Base-by-base conservation (phyloP, 208 protist species). In the Acanthamoeba sp. region DNA sequence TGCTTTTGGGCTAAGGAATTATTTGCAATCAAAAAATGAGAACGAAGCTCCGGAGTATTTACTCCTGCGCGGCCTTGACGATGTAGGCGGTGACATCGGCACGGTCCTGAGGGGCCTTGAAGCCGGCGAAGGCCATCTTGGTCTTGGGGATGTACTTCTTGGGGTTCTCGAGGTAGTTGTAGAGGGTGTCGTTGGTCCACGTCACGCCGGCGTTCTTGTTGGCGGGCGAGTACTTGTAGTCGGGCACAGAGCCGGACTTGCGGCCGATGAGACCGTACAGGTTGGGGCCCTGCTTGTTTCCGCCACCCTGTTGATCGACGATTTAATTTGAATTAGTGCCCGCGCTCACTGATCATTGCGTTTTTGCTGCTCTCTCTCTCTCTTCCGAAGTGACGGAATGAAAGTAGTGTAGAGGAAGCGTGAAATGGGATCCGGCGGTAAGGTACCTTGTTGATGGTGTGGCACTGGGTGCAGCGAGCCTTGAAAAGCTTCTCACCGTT, bases 71-170 rank as follows among this genome's bases (percentile, higher is more conserved):
- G 36, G 82, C 66, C 36, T 95, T 97, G 93, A 98, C 96, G 57
- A 99, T 96, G 98, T 98, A 99, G 57, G 98, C 97, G 93, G 99
- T 99, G 91, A 99, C 97, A 95, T 99, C 98, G 24, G 98, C 97
- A 93, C 98, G 97, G 94, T 99, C 98, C 93, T 98, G 97, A 42
- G 96, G 97, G 95, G 98, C 99, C 95, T 99, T 99, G 40, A 99
- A 92, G 87, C 99, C 98, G 52, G 98, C 98, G 93, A 99, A 99
- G 55, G 98, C 98, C 99, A 99, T 99, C 97, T 99, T 99, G 84
- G 98, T 99, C 90, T 98, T 98, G 40, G 98, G 98, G 96, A 99
- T 99, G 95, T 99, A 99, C 98, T 99, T 99, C 98, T 99, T 99
- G 85, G 99, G 99, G 95, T 99, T 99, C 96, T 98, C 97, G 52